These are phyloP conservation scores for Trametes hirsuta DNA, from an alignment of 1,284 basidiomycete genomes.

Conservation along the genomic window DNA sequence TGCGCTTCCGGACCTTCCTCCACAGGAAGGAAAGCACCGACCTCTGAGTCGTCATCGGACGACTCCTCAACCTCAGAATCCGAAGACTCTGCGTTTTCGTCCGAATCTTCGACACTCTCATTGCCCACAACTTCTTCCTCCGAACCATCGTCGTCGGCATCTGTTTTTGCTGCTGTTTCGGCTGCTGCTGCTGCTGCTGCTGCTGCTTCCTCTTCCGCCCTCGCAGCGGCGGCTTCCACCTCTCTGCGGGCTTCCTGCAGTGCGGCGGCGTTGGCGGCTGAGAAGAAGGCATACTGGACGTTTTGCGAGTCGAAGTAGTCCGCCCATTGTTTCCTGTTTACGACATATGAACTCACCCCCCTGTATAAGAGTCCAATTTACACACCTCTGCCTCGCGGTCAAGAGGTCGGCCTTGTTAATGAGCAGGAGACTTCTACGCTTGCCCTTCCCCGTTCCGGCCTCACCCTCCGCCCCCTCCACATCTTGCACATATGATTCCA, in stretches of 20 bases:
- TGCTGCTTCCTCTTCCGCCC: conserved; percentile 20
- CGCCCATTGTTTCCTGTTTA: conserved; percentile 76
- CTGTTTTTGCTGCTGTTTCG: conserved; percentile 47
- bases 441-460: conserved; percentile 73
- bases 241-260: conserved; percentile 75
- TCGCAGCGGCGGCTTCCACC: conserved; percentile 43
- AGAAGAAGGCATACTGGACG: conserved; percentile 94
- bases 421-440: conserved; percentile 79
- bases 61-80: conserved; percentile 18
- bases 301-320: conserved; percentile 88
- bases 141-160: conserved; percentile 24
- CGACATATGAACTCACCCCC: background rate
- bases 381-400: conserved; percentile 84
- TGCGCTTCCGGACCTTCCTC: conserved; percentile 54
- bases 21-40: conserved; percentile 40
- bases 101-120: conserved; percentile 29
- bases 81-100: conserved; percentile 33
- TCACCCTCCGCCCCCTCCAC: conserved; percentile 80
- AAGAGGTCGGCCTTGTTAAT: conserved; percentile 98
- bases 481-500: conserved; percentile 86
- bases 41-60: conserved; percentile 22
- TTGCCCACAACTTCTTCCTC: conserved; percentile 10
- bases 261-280: conserved; percentile 88
- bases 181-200: conserved; percentile 4
- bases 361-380: background rate